A percentile compares a stretch with the other conserved stretches of the same genome.
phyloP scores from a whole-genome alignment of 345 rosid species.

The Gossypium sturtianum region DNA sequence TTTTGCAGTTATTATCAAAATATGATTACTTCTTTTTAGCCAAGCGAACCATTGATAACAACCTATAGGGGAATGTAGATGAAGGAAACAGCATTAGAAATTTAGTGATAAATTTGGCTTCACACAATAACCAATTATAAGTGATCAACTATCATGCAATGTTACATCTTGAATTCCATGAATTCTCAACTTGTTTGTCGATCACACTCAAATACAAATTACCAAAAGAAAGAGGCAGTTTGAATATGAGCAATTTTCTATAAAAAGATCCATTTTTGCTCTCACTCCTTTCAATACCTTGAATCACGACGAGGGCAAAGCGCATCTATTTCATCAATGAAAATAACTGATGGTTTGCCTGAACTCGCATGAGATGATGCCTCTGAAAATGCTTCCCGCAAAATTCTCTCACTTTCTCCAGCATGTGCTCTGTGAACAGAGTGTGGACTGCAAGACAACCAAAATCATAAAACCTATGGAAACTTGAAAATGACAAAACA shows the following conservation, averaged over 20 bases:
- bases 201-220: not conserved
- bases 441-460: constrained; percentile 51
- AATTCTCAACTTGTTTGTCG: not conserved
- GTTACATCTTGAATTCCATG: constrained; percentile 2
- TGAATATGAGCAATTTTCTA: not conserved
- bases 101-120: not conserved
- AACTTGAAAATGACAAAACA: not conserved
- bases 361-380: constrained; percentile 57
- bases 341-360: constrained; percentile 72
- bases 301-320: constrained; percentile 78
- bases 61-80: not conserved
- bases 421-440: constrained; percentile 73
- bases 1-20: not conserved
- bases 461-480: not conserved
- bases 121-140: not conserved
- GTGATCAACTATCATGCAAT: not conserved
- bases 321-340: constrained; percentile 87
- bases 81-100: not conserved
- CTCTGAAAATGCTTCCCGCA: constrained; percentile 73
- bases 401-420: constrained; percentile 79
- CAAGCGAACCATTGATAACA: not conserved
- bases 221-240: not conserved
- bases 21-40: not conserved
- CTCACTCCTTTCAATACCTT: constrained; percentile 33
- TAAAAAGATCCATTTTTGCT: not conserved